Percentiles rank a stretch among this genome's conserved stretches.
Conservation (phyloP, 2,329 filamentous ascomycete genomes). For the Sporothrix dimorphospora region DNA sequence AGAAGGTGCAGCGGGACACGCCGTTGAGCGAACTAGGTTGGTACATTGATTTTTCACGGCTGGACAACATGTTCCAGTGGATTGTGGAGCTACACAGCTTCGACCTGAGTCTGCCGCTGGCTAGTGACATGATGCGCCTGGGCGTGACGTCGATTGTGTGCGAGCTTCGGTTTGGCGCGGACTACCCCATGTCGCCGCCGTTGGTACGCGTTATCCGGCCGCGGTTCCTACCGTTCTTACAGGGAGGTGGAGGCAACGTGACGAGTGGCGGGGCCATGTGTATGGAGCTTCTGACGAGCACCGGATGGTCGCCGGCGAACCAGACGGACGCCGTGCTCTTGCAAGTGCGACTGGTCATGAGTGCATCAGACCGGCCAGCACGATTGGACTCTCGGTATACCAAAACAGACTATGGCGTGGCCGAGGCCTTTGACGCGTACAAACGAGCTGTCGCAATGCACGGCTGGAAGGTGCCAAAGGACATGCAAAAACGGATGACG, state of each 20-base stretch:
- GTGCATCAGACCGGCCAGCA: slow-evolving; percentile 71
- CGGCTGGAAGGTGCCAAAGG: slow-evolving; percentile 60
- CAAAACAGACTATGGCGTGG: slow-evolving; percentile 62
- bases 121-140: slow-evolving; percentile 69
- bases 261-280: slow-evolving; percentile 81
- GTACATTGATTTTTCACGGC: slow-evolving; percentile 71
- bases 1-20: slow-evolving; percentile 64
- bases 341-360: slow-evolving; percentile 78
- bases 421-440: slow-evolving; percentile 75
- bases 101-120: slow-evolving; percentile 67
- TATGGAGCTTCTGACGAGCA: slow-evolving; percentile 82
- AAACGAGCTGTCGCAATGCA: slow-evolving; percentile 67
- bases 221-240: slow-evolving; percentile 70
- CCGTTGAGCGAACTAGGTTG: slow-evolving; percentile 72
- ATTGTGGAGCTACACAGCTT: slow-evolving; percentile 89
- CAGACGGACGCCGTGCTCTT: slow-evolving; percentile 79
- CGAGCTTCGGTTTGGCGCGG: slow-evolving; percentile 77
- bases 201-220: slow-evolving; percentile 84
- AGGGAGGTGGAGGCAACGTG: slow-evolving; percentile 83
- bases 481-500: slow-evolving; percentile 11
- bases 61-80: slow-evolving; percentile 85
- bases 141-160: slow-evolving; percentile 71
- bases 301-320: slow-evolving; percentile 75
- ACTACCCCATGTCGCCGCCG: slow-evolving; percentile 78
- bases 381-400: slow-evolving; percentile 52